Evolutionary conservation across 257 asterid genomes (phyloP).

Genomic region (Jaltomata sinuosa): DNA sequence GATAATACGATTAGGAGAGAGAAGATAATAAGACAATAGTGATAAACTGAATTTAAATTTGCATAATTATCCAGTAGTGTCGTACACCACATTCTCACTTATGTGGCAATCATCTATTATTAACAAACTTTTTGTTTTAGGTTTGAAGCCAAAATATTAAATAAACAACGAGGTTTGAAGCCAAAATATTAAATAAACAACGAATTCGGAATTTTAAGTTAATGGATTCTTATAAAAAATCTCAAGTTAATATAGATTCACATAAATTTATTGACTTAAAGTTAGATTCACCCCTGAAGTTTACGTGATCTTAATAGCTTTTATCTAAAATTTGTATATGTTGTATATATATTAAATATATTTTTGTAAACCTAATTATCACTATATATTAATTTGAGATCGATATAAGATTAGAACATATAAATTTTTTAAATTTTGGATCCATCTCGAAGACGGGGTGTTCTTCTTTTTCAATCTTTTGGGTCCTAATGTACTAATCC

Average conservation of each 20-base stretch:
- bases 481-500: neutral
- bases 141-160: neutral
- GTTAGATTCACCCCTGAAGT: too few species aligned
- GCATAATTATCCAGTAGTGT: neutral
- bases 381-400: neutral
- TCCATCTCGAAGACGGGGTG: too few species aligned
- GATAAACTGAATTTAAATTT: neutral
- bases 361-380: neutral
- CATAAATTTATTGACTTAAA: too few species aligned
- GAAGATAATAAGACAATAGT: neutral
- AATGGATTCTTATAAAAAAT: too few species aligned
- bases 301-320: too few species aligned
- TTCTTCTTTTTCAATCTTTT: neutral
- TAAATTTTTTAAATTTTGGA: neutral
- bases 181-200: too few species aligned
- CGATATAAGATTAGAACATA: neutral
- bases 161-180: too few species aligned
- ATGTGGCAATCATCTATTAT: neutral
- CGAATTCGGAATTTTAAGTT: too few species aligned
- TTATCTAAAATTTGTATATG: too few species aligned
- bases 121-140: neutral
- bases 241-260: too few species aligned
- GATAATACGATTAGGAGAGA: neutral
- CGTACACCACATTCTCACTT: neutral
- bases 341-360: too few species aligned